Conservation (phyloP, 2,329 filamentous ascomycete species). For the Colletotrichum liriopes region DNA sequence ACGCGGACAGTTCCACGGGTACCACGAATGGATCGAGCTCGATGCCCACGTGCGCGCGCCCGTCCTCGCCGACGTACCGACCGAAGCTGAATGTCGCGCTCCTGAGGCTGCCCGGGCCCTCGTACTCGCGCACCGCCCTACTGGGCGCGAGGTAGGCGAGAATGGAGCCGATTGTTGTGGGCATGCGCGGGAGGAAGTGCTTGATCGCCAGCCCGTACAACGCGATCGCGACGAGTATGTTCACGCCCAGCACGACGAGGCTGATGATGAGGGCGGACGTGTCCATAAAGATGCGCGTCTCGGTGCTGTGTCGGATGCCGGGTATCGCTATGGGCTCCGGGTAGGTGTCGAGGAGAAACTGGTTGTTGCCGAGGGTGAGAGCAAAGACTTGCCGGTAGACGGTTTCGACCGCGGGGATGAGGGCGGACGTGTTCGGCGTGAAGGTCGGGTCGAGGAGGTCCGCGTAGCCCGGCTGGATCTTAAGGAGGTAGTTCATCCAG, state of each 20-base stretch:
- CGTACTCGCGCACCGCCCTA: constrained; percentile 50
- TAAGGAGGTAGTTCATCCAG: constrained; percentile 65
- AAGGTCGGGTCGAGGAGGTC: constrained; percentile 51
- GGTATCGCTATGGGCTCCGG: not conserved
- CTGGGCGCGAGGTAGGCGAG: constrained; percentile 66
- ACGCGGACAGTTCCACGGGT: constrained; percentile 40
- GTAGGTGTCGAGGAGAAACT: constrained; percentile 21
- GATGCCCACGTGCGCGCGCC: constrained; percentile 64
- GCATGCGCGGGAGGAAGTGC: constrained; percentile 65
- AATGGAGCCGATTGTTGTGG: constrained; percentile 64
- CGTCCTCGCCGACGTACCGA: constrained; percentile 63
- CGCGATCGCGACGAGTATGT: constrained; percentile 58
- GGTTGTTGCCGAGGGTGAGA: constrained; percentile 51
- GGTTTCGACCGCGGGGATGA: constrained; percentile 43
- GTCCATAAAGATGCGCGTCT: constrained; percentile 66
- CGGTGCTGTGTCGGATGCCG: constrained; percentile 44
- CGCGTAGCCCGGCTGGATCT: constrained; percentile 47
- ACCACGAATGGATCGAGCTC: constrained; percentile 64
- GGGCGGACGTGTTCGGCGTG: constrained; percentile 43
- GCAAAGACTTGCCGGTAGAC: constrained; percentile 49
- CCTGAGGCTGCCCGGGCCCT: constrained; percentile 53
- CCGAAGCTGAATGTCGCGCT: constrained; percentile 71
- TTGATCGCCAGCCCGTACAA: constrained; percentile 61
- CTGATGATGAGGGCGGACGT: constrained; percentile 61
- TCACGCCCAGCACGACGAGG: constrained; percentile 58